Conservation (phyloP, 768 basidiomycete species). For the Lentinula boryana region DNA sequence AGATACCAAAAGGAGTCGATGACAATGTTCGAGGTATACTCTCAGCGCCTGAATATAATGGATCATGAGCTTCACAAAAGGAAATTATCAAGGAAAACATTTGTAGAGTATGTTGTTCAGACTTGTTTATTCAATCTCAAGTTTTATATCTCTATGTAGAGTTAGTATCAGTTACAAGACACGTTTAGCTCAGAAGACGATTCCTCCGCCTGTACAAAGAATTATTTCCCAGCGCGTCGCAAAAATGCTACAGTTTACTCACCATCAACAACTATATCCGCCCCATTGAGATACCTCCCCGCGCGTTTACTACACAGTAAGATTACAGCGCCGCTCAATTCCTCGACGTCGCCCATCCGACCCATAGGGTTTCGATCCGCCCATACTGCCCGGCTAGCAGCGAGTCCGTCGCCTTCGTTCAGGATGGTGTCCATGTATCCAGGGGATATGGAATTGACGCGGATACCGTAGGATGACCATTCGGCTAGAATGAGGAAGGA, state of each 20-base stretch:
- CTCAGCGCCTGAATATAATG: no score
- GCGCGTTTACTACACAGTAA: conserved; percentile 32
- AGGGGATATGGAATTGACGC: conserved; percentile 68
- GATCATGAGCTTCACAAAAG: no score
- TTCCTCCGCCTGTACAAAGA: not conserved
- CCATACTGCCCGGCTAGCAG: conserved; percentile 28
- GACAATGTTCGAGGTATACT: no score
- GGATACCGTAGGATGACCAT: conserved; percentile 56
- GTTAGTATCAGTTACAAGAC: no score
- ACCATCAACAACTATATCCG: conserved; percentile 38
- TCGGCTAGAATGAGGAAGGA: conserved; percentile 31
- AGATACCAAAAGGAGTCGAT: no score
- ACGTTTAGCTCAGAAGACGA: not conserved
- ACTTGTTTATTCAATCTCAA: no score
- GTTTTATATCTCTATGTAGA: no score
- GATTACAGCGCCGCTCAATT: conserved; percentile 32
- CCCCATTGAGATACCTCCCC: conserved; percentile 37
- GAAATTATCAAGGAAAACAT: no score
- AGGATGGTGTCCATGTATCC: conserved; percentile 62
- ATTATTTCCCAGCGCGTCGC: not conserved
- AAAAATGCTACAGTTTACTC: not conserved
- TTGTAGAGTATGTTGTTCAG: no score
- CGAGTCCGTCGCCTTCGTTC: conserved; percentile 28
- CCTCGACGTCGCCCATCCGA: conserved; percentile 34
- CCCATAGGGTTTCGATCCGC: conserved; percentile 34